phyloP scores from a whole-genome alignment of 2,329 filamentous ascomycete genomes.

The Aspergillus niger region DNA sequence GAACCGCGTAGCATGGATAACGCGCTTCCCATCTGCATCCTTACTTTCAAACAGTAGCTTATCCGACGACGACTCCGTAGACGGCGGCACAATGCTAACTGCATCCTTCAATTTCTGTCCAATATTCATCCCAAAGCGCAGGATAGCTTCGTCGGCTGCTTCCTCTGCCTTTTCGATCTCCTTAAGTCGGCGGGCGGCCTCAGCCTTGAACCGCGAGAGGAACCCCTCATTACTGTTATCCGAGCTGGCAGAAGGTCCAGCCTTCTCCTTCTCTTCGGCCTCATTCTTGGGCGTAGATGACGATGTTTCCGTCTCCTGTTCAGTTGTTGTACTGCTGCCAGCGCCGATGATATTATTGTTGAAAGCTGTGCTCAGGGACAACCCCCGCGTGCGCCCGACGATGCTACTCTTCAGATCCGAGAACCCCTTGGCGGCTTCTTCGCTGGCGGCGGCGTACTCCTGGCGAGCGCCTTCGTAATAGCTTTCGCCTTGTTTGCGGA shows the following conservation, averaged over 20 bases:
- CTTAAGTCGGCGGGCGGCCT: slow-evolving; percentile 80
- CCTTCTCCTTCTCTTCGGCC: slow-evolving; percentile 26
- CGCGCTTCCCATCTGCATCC: slow-evolving; percentile 82
- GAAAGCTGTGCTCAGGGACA: slow-evolving; percentile 61
- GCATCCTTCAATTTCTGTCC: slow-evolving; percentile 88
- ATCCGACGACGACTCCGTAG: slow-evolving; percentile 52
- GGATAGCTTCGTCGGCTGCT: slow-evolving; percentile 89
- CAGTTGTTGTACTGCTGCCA: slow-evolving; percentile 20
- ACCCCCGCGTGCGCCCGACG: slow-evolving; percentile 70
- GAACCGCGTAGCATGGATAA: slow-evolving; percentile 91
- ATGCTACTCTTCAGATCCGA: slow-evolving; percentile 68
- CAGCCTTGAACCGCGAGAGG: slow-evolving; percentile 71
- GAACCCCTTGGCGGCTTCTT: slow-evolving; percentile 80
- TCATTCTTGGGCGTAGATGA: slow-evolving; percentile 28
- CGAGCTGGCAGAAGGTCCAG: neutral
- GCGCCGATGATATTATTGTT: slow-evolving; percentile 3
- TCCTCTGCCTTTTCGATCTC: slow-evolving; percentile 92
- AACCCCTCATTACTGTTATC: slow-evolving; percentile 57
- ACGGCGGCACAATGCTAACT: slow-evolving; percentile 79
- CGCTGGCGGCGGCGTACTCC: slow-evolving; percentile 76
- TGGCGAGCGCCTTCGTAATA: slow-evolving; percentile 82
- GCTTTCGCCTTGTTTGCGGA: slow-evolving; percentile 92
- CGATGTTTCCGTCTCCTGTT: slow-evolving; percentile 35
- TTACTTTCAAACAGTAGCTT: slow-evolving; percentile 90
- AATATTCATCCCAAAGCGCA: slow-evolving; percentile 88